These are phyloP conservation scores for Buxus sempervirens DNA, from an alignment of 164 flowering plant genomes.

Conservation along the genomic window DNA sequence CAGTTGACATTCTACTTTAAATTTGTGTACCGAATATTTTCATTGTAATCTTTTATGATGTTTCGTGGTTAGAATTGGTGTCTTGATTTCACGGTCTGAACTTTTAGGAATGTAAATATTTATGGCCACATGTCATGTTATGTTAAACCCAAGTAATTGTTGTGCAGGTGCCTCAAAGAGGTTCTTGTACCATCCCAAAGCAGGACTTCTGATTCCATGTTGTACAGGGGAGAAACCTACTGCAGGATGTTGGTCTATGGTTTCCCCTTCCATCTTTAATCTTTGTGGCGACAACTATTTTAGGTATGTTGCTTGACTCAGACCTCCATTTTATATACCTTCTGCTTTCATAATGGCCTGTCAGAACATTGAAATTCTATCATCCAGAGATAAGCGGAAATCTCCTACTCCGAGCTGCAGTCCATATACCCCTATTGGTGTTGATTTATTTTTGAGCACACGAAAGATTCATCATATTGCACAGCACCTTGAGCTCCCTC, in stretches of 20 bases:
- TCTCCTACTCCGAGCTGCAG: conserved; percentile 54
- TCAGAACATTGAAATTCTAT: conserved; percentile 7
- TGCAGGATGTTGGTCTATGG: conserved; percentile 72
- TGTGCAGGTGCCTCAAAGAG: conserved; percentile 64
- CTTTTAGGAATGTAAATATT: background rate
- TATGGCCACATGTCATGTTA: background rate
- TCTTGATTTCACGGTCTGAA: background rate
- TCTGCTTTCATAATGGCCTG: background rate
- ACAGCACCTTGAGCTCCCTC: conserved; percentile 88
- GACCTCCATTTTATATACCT: background rate
- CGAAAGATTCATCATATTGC: conserved; percentile 90
- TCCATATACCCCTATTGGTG: conserved; percentile 85
- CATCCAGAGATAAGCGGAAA: conserved; percentile 80
- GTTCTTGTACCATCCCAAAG: conserved; percentile 69
- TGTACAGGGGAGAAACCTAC: conserved; percentile 49
- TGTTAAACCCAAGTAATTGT: background rate
- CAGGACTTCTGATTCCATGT: conserved; percentile 66
- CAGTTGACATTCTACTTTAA: background rate
- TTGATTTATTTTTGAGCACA: conserved; percentile 73
- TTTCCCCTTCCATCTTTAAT: conserved; percentile 79
- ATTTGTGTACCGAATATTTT: background rate
- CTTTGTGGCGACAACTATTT: conserved; percentile 82
- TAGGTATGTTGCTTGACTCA: conserved; percentile 47
- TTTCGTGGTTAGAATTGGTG: background rate
- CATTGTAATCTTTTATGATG: too few relatives aligned